phyloP scores from a whole-genome alignment of 208 protist genomes.

The Vickermania spadyakhi region DNA sequence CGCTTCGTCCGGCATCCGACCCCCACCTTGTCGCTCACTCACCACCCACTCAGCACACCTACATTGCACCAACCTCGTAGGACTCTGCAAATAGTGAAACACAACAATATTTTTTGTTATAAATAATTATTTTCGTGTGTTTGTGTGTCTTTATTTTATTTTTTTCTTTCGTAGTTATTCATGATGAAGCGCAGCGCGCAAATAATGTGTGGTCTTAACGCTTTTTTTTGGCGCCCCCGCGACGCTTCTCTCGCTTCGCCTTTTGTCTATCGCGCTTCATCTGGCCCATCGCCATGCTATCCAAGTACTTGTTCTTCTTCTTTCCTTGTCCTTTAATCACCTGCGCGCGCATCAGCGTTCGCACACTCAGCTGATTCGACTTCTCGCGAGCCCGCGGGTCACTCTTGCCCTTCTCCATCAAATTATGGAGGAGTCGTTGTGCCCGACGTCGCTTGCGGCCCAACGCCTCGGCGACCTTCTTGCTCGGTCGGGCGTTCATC shows the following conservation, averaged over 20 bases:
- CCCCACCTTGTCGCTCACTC: no score
- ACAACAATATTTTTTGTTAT: neutral
- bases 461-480: constrained; percentile 96
- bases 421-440: constrained; percentile 71
- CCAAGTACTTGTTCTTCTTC: constrained; percentile 70
- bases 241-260: constrained; percentile 20
- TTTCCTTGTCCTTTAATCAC: constrained; percentile 63
- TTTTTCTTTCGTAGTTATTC: no score
- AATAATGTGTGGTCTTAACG: constrained; percentile 4
- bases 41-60: constrained; percentile 1
- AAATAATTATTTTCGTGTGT: neutral
- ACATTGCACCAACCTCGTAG: neutral
- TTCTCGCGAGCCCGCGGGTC: constrained; percentile 83
- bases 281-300: constrained; percentile 66
- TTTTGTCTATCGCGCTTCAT: constrained; percentile 46
- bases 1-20: no score
- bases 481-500: constrained; percentile 93
- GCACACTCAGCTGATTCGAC: constrained; percentile 57
- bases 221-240: neutral
- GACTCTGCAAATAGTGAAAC: neutral
- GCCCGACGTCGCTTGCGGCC: constrained; percentile 89
- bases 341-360: constrained; percentile 84
- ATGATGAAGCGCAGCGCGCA: no score
- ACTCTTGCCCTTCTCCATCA: constrained; percentile 85
- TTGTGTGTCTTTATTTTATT: no score